Percentiles rank a stretch among this genome's conserved stretches.
phyloP scores from a whole-genome alignment of 345 rosid genomes.

The Raphanus sativus region DNA sequence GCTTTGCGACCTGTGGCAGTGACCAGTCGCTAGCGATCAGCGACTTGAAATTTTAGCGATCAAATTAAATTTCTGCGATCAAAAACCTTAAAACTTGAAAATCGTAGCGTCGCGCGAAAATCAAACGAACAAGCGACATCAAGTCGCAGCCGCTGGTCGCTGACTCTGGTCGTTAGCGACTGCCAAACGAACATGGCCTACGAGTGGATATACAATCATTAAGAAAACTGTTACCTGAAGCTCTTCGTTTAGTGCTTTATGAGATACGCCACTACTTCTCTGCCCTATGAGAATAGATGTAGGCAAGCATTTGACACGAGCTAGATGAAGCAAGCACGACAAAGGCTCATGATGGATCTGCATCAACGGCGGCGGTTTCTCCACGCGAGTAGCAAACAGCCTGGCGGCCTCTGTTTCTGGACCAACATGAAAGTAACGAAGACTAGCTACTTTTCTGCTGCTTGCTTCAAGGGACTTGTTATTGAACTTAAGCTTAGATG shows the following conservation, averaged over 20 bases:
- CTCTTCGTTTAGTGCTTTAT: slow-evolving; percentile 44
- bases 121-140: no score
- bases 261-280: slow-evolving; percentile 41
- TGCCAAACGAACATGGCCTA: no score
- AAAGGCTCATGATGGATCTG: slow-evolving; percentile 70
- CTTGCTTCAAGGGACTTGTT: slow-evolving; percentile 38
- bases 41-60: no score
- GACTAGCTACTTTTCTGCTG: slow-evolving; percentile 37
- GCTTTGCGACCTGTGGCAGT: no score
- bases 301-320: slow-evolving; percentile 57
- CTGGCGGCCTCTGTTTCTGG: slow-evolving; percentile 52
- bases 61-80: no score
- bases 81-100: no score
- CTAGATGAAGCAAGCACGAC: slow-evolving; percentile 80
- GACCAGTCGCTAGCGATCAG: no score
- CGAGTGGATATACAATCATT: not conserved
- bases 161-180: no score
- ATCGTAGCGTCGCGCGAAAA: no score
- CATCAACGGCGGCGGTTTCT: slow-evolving; percentile 55
- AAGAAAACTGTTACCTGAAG: slow-evolving; percentile 50
- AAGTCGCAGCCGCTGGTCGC: no score
- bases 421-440: slow-evolving; percentile 63
- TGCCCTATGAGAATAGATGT: slow-evolving; percentile 56
- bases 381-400: slow-evolving; percentile 46
- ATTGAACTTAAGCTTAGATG: slow-evolving; percentile 67